Percentiles rank a stretch among this genome's conserved stretches.
phyloP scores from a whole-genome alignment of 257 asterid genomes.

The Forsythia suspensa region DNA sequence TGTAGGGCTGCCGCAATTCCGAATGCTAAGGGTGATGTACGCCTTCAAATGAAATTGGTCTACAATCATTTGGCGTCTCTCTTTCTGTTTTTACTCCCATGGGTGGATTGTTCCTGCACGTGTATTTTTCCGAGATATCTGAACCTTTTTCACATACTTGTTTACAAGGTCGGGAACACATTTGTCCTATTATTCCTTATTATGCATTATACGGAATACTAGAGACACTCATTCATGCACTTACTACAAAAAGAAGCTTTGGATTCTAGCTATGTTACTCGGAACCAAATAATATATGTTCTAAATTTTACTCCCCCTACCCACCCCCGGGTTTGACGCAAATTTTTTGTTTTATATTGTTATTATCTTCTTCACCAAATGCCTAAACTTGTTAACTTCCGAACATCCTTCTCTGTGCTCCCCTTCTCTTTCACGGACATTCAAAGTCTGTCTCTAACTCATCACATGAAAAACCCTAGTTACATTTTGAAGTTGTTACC shows the following conservation, averaged over 20 bases:
- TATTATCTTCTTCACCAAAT: not conserved
- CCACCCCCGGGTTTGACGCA: not conserved
- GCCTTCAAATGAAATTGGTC: constrained; percentile 80
- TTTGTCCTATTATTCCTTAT: constrained; percentile 1
- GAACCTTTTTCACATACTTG: constrained; percentile 63
- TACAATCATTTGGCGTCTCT: constrained; percentile 71
- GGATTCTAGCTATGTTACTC: not conserved
- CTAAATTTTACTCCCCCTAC: not conserved
- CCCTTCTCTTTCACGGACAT: not conserved
- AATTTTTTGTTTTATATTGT: not conserved
- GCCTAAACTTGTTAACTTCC: not conserved
- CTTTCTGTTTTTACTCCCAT: constrained; percentile 60
- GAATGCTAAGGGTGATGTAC: constrained; percentile 70
- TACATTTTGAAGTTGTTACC: too few species aligned
- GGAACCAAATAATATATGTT: not conserved
- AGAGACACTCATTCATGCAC: not conserved
- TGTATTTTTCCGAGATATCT: constrained; percentile 59
- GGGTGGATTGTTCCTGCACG: constrained; percentile 80
- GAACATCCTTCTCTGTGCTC: not conserved
- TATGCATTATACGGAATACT: not conserved
- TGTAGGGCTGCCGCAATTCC: constrained; percentile 84
- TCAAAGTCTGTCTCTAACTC: not conserved
- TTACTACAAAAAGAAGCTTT: not conserved
- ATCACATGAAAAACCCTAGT: not conserved
- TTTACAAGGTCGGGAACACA: constrained; percentile 57